Percentiles rank a stretch among this genome's conserved stretches.
Evolutionary conservation across 2,329 filamentous ascomycete species (phyloP).

Genomic region (Monilinia laxa): DNA sequence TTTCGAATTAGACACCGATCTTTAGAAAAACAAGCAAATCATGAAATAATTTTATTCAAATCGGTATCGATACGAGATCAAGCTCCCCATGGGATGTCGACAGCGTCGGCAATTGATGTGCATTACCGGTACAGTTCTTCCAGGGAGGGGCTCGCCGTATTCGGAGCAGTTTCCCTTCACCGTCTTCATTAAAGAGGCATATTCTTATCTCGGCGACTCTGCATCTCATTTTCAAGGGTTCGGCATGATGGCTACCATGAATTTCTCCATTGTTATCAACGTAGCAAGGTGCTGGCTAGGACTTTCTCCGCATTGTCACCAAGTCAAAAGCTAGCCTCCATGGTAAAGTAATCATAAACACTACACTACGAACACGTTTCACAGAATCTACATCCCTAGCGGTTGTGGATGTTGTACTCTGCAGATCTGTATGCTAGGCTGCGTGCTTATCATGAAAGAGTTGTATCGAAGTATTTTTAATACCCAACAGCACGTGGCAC

Average conservation of each 20-base stretch:
- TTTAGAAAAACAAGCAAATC: not conserved
- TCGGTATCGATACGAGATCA: constrained; percentile 13
- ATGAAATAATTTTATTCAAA: not conserved
- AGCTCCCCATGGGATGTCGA: constrained; percentile 11
- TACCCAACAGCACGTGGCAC: constrained; percentile 15
- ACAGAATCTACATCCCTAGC: constrained; percentile 4
- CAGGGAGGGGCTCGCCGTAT: not conserved
- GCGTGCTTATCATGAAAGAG: constrained; percentile 13
- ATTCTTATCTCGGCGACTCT: not conserved
- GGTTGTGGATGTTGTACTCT: not conserved
- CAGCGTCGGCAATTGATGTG: not conserved
- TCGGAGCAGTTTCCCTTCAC: not conserved
- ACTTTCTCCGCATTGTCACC: constrained; percentile 13
- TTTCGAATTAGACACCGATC: constrained; percentile 5
- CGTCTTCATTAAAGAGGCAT: constrained; percentile 2
- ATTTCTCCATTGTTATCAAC: not conserved
- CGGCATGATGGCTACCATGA: not conserved
- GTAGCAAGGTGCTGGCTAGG: not conserved
- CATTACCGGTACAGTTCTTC: constrained; percentile 1
- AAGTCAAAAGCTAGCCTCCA: not conserved
- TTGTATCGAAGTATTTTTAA: not conserved
- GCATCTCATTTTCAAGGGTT: not conserved
- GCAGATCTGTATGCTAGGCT: constrained; percentile 11
- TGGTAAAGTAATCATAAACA: not conserved
- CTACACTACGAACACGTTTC: constrained; percentile 14